Evolutionary conservation across 1,284 basidiomycete species (phyloP), one percentile per base, ranked within the genome.

Genomic region (Gymnopus androsaceus): DNA sequence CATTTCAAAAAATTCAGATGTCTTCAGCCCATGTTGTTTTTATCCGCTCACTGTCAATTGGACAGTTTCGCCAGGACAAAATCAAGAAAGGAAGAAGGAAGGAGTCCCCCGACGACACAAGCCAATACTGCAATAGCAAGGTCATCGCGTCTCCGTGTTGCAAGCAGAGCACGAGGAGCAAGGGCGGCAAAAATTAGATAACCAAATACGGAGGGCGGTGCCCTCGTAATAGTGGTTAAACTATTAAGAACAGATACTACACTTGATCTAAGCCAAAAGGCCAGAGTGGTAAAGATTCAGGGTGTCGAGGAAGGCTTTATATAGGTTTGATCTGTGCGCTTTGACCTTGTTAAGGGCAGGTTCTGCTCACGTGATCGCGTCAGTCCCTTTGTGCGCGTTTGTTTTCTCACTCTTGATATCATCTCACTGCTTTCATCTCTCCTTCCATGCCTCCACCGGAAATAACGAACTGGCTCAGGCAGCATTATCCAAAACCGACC

Each of bases 261-360:
- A 87, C 85, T 87, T 87, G 84, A 85, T 85, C 85, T 84, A 88
- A 86, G 82, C 85, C 85, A 84, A 84, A 84, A 81, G 85, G 84
- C 80, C 85, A 86, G 79, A 86, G 82, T 83, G 82, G 82, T 84
- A n/a, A n/a, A n/a, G n/a, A n/a, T n/a, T n/a, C n/a, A n/a, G n/a
- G n/a, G n/a, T n/a, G n/a, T n/a, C n/a, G n/a, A n/a, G n/a, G n/a
- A n/a, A n/a, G n/a, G n/a, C n/a, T n/a, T n/a, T n/a, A n/a, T n/a
- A n/a, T n/a, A n/a, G n/a, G n/a, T n/a, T n/a, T n/a, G n/a, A n/a
- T n/a, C n/a, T n/a, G n/a, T n/a, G n/a, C n/a, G n/a, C n/a, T n/a
- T n/a, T n/a, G n/a, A n/a, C n/a, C n/a, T n/a, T n/a, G n/a, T n/a
- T n/a, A n/a, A n/a, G n/a, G n/a, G n/a, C n/a, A n/a, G n/a, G n/a